Percentiles rank a stretch among this genome's conserved stretches.
These are phyloP conservation scores for Trichoderma asperellum DNA, from an alignment of 2,329 filamentous ascomycete genomes.

Conservation along the genomic window DNA sequence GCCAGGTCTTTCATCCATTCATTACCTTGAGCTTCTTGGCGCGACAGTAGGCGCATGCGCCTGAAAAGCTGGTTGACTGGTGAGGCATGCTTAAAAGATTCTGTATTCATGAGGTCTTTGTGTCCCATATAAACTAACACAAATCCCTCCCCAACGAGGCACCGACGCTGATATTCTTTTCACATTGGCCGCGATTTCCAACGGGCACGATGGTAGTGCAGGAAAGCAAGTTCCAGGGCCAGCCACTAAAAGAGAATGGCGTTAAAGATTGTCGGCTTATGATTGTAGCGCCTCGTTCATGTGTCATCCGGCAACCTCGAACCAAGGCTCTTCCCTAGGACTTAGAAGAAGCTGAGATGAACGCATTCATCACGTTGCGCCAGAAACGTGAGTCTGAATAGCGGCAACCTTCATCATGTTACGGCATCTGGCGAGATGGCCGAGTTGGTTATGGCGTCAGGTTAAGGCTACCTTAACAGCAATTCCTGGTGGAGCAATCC, in stretches of 20 bases:
- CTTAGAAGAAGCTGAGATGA: neutral
- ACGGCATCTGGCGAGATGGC: slow-evolving; percentile 28
- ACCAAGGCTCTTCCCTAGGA: neutral
- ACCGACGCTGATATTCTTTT: too few species aligned
- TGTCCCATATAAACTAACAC: neutral
- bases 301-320: neutral
- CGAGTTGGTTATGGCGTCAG: slow-evolving; percentile 31
- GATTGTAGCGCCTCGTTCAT: neutral
- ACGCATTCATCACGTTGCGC: neutral
- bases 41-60: slow-evolving; percentile 23
- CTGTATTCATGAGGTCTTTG: neutral
- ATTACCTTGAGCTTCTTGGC: slow-evolving; percentile 24
- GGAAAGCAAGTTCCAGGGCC: neutral
- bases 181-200: neutral
- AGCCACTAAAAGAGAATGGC: neutral
- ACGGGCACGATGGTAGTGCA: neutral
- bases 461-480: slow-evolving; percentile 31
- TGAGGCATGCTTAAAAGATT: slow-evolving; percentile 20
- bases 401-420: neutral
- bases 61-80: slow-evolving; percentile 25
- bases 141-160: neutral
- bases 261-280: neutral
- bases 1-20: neutral
- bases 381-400: slow-evolving; percentile 20
- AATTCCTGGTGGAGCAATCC: slow-evolving; percentile 31